Percentiles rank a stretch among this genome's conserved stretches.
Evolutionary conservation across 768 basidiomycete genomes (phyloP).

Genomic region (Boletus barrowsii): DNA sequence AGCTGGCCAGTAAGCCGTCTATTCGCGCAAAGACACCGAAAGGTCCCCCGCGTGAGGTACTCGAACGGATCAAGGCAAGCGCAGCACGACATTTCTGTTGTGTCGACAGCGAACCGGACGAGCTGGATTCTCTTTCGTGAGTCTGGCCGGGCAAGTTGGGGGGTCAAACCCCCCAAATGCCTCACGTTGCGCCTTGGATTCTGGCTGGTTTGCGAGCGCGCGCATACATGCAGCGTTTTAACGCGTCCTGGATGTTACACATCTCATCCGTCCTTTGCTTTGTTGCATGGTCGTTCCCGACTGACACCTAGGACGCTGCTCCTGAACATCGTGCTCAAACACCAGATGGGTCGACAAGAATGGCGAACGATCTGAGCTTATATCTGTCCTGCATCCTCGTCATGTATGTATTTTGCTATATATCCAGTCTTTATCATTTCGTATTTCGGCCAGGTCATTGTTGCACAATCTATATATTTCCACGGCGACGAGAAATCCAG

Average conservation of each 20-base stretch:
- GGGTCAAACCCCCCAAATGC: too few species aligned
- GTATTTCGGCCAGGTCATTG: background rate
- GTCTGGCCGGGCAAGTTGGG: too few species aligned
- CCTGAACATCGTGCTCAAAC: background rate
- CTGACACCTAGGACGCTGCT: background rate
- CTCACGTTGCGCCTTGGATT: background rate
- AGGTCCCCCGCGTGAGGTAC: conserved; percentile 40
- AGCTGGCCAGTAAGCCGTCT: background rate
- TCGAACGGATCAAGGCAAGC: conserved; percentile 37
- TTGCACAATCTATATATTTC: background rate
- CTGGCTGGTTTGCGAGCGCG: background rate
- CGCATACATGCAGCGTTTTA: background rate
- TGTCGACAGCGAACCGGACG: conserved; percentile 40
- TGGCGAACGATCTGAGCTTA: background rate
- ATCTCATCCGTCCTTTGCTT: too few species aligned
- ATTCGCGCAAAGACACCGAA: conserved; percentile 18
- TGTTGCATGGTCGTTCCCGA: background rate
- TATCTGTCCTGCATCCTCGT: background rate
- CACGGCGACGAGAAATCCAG: background rate
- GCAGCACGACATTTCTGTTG: conserved; percentile 15
- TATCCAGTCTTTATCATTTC: background rate
- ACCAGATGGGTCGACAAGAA: background rate
- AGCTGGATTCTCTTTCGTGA: conserved; percentile 47
- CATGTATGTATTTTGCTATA: conserved; percentile 4
- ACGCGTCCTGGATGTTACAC: background rate